Conservation (phyloP, 306 rosid genomes). For the Pyrus betulifolia region DNA sequence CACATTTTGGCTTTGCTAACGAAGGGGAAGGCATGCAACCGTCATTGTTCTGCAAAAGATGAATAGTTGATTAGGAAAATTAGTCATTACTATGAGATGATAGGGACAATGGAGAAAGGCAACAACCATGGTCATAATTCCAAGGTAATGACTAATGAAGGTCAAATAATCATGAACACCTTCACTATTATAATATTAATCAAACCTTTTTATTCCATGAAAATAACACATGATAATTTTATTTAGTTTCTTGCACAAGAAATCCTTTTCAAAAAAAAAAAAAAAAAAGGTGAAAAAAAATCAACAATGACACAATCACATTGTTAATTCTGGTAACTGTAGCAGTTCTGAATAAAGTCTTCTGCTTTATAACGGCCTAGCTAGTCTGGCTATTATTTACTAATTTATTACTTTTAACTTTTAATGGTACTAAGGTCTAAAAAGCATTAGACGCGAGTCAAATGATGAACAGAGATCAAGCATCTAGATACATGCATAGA, state of each 20-base stretch:
- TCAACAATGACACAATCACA: background rate
- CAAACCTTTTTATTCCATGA: constrained; percentile 4
- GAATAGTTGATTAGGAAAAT: background rate
- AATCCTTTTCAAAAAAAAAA: background rate
- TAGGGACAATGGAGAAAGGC: background rate
- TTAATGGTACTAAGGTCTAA: too few relatives aligned
- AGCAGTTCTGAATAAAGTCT: background rate
- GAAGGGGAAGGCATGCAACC: background rate
- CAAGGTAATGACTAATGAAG: background rate
- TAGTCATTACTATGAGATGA: background rate
- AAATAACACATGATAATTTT: constrained; percentile 6
- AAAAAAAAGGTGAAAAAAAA: background rate
- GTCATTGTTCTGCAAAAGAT: background rate
- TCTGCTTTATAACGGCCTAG: background rate
- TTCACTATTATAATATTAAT: background rate
- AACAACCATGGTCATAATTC: background rate
- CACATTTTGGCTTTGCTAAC: background rate
- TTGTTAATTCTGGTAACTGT: background rate
- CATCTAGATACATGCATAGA: too few relatives aligned
- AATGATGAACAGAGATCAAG: too few relatives aligned
- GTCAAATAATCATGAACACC: constrained; percentile 2
- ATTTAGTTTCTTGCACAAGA: background rate
- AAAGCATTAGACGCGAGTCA: too few relatives aligned
- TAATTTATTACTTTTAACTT: background rate
- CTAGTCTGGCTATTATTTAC: background rate